phyloP scores from a whole-genome alignment of 2,329 filamentous ascomycete species.

The Escovopsis weberi region DNA sequence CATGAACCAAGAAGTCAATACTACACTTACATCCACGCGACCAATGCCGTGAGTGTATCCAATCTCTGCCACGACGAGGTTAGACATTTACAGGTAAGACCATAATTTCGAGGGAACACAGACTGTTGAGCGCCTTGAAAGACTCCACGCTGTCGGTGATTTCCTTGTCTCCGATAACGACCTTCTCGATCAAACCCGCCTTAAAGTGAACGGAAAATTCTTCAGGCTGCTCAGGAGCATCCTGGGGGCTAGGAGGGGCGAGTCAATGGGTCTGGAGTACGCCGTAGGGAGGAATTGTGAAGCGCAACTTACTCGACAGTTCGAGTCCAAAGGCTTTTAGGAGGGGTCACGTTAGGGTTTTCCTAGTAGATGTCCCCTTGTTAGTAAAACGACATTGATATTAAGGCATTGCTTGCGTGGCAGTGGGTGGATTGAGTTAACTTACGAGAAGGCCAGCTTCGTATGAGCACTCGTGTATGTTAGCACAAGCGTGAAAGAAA shows the following conservation, averaged over 20 bases:
- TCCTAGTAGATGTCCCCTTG: conserved; percentile 19
- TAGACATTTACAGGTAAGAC: too few species aligned
- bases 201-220: conserved; percentile 50
- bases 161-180: conserved; percentile 19
- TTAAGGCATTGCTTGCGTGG: background rate
- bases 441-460: conserved; percentile 52
- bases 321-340: conserved; percentile 58
- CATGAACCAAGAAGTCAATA: too few species aligned
- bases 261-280: background rate
- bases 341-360: conserved; percentile 39
- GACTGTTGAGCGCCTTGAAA: conserved; percentile 39
- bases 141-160: conserved; percentile 17
- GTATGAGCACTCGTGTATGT: conserved; percentile 42
- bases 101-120: too few species aligned
- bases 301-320: conserved; percentile 15
- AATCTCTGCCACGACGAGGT: conserved; percentile 22
- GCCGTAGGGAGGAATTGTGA: background rate
- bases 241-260: background rate
- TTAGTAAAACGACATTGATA: background rate
- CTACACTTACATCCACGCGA: conserved; percentile 32
- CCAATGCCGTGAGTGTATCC: conserved; percentile 51
- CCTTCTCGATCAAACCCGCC: conserved; percentile 51
- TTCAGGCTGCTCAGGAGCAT: background rate
- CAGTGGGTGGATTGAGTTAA: background rate
- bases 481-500: too few species aligned